A percentile compares a stretch with the other conserved stretches of the same genome.
phyloP scores from a whole-genome alignment of 768 basidiomycete species.

The Rubroboletus pulcherrimus region DNA sequence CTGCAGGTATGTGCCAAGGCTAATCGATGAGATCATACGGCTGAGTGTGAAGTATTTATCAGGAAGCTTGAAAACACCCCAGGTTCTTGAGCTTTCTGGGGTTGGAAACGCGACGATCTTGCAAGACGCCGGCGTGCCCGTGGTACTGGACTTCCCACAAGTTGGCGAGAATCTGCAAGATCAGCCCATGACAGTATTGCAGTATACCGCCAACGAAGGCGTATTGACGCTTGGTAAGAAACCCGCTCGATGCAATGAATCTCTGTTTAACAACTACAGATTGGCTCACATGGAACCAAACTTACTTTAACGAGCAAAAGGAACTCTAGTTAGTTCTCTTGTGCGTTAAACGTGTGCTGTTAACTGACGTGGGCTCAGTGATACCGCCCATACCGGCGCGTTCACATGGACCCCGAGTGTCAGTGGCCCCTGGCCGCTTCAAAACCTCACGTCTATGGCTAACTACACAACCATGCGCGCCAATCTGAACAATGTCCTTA shows the following conservation, averaged over 20 bases:
- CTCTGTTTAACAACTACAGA: neutral
- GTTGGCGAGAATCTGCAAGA: conserved; percentile 3
- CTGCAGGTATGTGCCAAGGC: neutral
- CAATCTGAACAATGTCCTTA: neutral
- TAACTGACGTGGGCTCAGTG: neutral
- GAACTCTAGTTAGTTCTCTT: neutral
- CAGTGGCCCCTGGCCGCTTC: neutral
- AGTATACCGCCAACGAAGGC: neutral
- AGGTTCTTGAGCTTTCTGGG: neutral
- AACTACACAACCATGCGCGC: neutral
- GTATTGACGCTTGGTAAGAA: neutral
- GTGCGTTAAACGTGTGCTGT: neutral
- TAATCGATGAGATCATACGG: neutral
- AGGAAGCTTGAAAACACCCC: neutral
- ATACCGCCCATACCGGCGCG: neutral
- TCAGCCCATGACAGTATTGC: neutral
- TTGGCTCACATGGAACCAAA: neutral
- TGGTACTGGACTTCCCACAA: neutral
- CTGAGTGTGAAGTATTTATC: neutral
- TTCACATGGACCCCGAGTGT: neutral
- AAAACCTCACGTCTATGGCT: neutral
- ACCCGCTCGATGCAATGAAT: neutral
- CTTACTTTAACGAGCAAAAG: neutral
- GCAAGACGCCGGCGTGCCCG: neutral
- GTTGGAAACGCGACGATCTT: neutral